These are phyloP conservation scores for Acmispon strigosus DNA, from an alignment of 306 rosid genomes.

Conservation along the genomic window DNA sequence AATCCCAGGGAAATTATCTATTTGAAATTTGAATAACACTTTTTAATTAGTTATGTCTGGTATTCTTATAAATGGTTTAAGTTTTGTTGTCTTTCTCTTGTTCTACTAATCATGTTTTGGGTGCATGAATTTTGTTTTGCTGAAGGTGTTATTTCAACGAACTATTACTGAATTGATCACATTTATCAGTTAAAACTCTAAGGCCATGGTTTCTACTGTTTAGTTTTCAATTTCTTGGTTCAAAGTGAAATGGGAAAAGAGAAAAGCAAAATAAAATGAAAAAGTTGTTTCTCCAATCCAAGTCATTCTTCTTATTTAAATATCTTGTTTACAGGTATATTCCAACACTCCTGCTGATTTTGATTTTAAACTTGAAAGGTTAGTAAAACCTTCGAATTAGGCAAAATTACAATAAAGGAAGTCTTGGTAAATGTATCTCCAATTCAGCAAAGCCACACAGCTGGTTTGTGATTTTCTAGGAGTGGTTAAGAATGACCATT, in stretches of 20 bases:
- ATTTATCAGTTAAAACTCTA: slow-evolving; percentile 3
- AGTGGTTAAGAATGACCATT: not conserved
- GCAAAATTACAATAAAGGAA: not conserved
- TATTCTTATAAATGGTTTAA: slow-evolving; percentile 5
- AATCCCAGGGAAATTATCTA: not conserved
- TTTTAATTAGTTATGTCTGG: not conserved
- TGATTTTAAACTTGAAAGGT: slow-evolving; percentile 95
- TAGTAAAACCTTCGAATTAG: slow-evolving; percentile 1
- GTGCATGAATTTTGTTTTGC: not conserved
- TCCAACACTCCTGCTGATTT: slow-evolving; percentile 96
- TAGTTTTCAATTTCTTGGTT: not conserved
- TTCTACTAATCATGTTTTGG: not conserved
- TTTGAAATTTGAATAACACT: not conserved
- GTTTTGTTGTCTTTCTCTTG: not conserved
- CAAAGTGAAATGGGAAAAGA: slow-evolving; percentile 1
- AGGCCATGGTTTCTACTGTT: not conserved
- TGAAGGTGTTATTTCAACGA: not conserved
- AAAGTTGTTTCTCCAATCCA: not conserved
- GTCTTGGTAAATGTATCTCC: not conserved
- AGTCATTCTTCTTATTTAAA: slow-evolving; percentile 9
- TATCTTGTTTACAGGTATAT: slow-evolving; percentile 49
- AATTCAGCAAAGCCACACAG: not conserved
- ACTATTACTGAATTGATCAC: not conserved
- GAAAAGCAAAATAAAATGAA: not conserved
- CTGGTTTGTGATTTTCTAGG: not conserved